These are phyloP conservation scores for Zarea fungicola DNA, from an alignment of 2,329 filamentous ascomycete genomes.

Conservation along the genomic window DNA sequence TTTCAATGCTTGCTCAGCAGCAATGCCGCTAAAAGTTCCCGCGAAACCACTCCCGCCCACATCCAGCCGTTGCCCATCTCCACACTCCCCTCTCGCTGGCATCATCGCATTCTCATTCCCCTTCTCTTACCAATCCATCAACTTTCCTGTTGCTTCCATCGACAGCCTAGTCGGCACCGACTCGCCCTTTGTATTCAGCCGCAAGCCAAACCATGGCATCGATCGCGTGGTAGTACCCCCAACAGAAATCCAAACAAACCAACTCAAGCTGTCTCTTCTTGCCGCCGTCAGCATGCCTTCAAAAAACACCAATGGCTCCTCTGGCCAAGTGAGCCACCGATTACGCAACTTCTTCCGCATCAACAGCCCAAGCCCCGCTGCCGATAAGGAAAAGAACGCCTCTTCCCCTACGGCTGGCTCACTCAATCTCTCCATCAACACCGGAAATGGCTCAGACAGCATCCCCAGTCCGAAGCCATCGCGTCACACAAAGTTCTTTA, in stretches of 20 bases:
- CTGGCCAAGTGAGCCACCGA: conserved; percentile 61
- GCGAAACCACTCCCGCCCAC: not conserved
- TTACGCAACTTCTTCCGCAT: conserved; percentile 69
- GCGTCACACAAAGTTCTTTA: conserved; percentile 84
- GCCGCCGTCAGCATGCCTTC: conserved; percentile 39
- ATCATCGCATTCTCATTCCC: conserved; percentile 8
- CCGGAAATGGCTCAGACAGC: conserved; percentile 15
- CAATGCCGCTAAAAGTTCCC: no score
- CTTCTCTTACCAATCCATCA: conserved; percentile 9
- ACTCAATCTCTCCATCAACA: conserved; percentile 12
- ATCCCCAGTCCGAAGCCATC: conserved; percentile 51
- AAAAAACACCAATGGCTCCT: conserved; percentile 46
- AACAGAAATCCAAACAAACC: conserved; percentile 14
- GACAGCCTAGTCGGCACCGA: not conserved
- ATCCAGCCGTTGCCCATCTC: conserved; percentile 3
- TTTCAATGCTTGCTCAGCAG: no score
- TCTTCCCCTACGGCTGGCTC: conserved; percentile 47
- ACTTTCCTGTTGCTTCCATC: not conserved
- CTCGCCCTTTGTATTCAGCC: not conserved
- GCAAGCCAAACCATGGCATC: conserved; percentile 7
- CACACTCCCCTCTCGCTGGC: conserved; percentile 10
- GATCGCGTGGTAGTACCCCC: not conserved
- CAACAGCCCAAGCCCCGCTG: conserved; percentile 42
- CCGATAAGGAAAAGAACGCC: conserved; percentile 50
- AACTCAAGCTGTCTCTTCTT: conserved; percentile 8